Evolutionary conservation across 2,329 filamentous ascomycete genomes (phyloP), one percentile per base, ranked within the genome.

Genomic region (Emmonsia crescens): DNA sequence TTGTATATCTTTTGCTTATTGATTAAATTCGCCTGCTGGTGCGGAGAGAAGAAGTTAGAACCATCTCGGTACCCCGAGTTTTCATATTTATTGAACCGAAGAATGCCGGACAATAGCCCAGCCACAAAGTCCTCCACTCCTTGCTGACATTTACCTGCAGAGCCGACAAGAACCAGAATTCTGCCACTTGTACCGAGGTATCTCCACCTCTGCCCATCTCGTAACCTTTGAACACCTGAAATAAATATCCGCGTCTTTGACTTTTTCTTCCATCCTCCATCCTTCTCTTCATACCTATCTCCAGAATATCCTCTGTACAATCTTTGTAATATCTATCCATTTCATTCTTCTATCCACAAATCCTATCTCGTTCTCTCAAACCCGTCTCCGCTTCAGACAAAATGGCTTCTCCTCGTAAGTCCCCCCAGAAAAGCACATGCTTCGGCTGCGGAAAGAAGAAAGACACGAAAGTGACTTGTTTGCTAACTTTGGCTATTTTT

Each of bases 371-470:
- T 33, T 10, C 4, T 14, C 36, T 46, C 27, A 33, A 54, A 54
- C 48, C 29, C 12, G 21, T 29, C 38, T 36, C 36, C 36, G 52
- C 24, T 36, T 38, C 21, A 40, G 12, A 46, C 56, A 71, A 48
- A 70, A 92, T 92, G 89, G 86, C 89, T 67, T 91, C 89, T 77
- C 87, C 89, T 77, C 89, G 89, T 92, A 85, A 75, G 88, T 79
- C 61, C 61, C 36, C 59, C 40, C n/a, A n/a, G 57, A 51, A 40
- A 14, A 42, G 19, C 27, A 52, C 60, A 42, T 38, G 64, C 44
- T 60, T 57, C 55, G 36, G 49, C 29, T 63, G 67, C 69, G 63
- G 68, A 70, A 66, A 63, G 59, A 63, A 61, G 61, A 12, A 54
- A 57, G 46, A n/a, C 16, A 19, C 27, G 46, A 59, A 57, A 55